Evolutionary conservation across 371 early-diverging fungal genomes (phyloP).

Genomic region (Apophysomyces sp.): DNA sequence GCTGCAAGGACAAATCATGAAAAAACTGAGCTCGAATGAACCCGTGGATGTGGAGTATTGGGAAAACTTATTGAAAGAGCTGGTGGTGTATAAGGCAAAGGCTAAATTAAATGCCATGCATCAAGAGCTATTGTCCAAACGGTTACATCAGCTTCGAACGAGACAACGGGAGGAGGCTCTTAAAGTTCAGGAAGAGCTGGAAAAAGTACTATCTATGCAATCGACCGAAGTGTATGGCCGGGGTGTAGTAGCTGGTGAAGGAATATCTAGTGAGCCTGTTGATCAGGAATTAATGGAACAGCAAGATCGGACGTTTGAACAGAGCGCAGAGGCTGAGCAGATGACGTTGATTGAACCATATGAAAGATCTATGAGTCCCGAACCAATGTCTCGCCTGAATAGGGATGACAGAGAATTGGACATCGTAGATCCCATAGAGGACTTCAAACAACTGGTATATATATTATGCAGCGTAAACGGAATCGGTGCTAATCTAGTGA

Average conservation of each 20-base stretch:
- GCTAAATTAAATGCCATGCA: conserved; percentile 76
- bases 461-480: not conserved
- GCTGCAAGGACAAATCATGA: conserved; percentile 72
- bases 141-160: conserved; percentile 69
- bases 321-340: conserved; percentile 11
- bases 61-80: conserved; percentile 79
- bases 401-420: conserved; percentile 58
- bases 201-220: conserved; percentile 56
- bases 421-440: conserved; percentile 63
- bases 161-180: conserved; percentile 65
- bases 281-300: conserved; percentile 42
- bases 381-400: conserved; percentile 44
- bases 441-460: conserved; percentile 61
- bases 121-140: conserved; percentile 64
- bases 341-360: conserved; percentile 41
- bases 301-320: conserved; percentile 37
- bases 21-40: conserved; percentile 64
- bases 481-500: not conserved
- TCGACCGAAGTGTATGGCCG: conserved; percentile 47
- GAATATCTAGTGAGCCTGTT: conserved; percentile 41
- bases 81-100: conserved; percentile 84
- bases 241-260: conserved; percentile 48
- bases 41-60: conserved; percentile 95
- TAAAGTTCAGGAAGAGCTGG: conserved; percentile 69
- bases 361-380: conserved; percentile 68